Base-by-base conservation (phyloP, 768 basidiomycete species). In the Russula brevipes region DNA sequence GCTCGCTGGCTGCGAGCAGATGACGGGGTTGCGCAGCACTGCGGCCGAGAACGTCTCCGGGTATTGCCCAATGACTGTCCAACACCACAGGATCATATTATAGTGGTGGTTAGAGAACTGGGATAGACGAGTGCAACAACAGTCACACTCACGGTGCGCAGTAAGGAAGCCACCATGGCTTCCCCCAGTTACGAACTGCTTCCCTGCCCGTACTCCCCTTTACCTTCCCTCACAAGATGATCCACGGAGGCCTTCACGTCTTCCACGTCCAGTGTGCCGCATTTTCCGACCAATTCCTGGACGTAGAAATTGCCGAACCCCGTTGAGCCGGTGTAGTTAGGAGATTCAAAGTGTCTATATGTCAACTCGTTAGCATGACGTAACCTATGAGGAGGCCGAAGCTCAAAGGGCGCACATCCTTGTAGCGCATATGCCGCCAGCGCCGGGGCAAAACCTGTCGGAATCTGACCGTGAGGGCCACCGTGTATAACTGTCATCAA, bases 21-120 rank as follows among this genome's bases (percentile, higher is more conserved):
- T 72, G 19, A 77, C 76, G 0, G 75, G 74, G 51, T 77, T 77
- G 19, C 74, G 68, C 60, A 76, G 63, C 19, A 73, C 70, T 3
- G 69, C 67, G 0, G 74, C 74, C 30, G 68, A 67, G 65, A 72
- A 75, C 24, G 65, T 69, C 17, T 71, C 69, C 6, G 74, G 73
- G 35, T 69, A 73, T 17, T 66, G 66, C 2, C 71, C 70, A 14
- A 72, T 68, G 14, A 76, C 71, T 72, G 12, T 3, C 41, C 39
- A 24, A 33, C n/a, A 16, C 8, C 35, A 24, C 31, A 19, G 7
- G 7, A 24, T 24, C 24, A 24, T 24, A 41, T 41, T 24, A 41
- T 17, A 2, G 33, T 35, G 11, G 31, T 17, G 44, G 44, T 56
- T n/a, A 45, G 55, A 45, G n/a, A 45, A 42, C 14, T 31, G n/a